phyloP scores from a whole-genome alignment of 129 eudicot genomes.

The Flaveria ramosissima region DNA sequence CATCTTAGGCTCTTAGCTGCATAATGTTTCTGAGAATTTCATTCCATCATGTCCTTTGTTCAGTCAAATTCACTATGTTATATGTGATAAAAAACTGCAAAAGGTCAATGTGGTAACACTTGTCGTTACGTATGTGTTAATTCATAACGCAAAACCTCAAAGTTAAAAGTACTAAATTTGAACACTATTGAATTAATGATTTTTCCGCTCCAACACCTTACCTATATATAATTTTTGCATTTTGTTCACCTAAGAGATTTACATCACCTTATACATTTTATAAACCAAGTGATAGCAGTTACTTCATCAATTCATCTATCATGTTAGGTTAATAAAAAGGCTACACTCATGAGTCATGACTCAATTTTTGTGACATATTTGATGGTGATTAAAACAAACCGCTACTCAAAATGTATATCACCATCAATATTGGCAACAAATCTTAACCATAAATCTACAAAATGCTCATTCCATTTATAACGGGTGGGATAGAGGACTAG shows the following conservation, averaged over 20 bases:
- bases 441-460: conserved; percentile 8
- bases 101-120: not conserved
- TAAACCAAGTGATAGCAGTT: conserved; percentile 7
- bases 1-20: not conserved
- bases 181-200: not conserved
- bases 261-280: not conserved
- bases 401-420: not conserved
- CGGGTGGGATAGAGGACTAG: conserved; percentile 9
- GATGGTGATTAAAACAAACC: conserved; percentile 1
- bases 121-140: conserved; percentile 3
- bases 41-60: conserved; percentile 1
- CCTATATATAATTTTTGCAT: not conserved
- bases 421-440: conserved; percentile 11
- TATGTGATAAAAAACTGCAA: not conserved
- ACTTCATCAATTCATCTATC: conserved; percentile 2
- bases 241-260: not conserved
- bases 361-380: not conserved
- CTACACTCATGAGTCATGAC: not conserved
- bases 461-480: conserved; percentile 15
- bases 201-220: not conserved
- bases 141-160: not conserved
- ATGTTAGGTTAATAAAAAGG: not conserved
- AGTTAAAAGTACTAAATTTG: not conserved
- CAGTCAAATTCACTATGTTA: not conserved
- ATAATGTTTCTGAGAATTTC: conserved; percentile 6